Conservation (phyloP, 352 stramenopile genomes). For the Paralagenidium karlingii region DNA sequence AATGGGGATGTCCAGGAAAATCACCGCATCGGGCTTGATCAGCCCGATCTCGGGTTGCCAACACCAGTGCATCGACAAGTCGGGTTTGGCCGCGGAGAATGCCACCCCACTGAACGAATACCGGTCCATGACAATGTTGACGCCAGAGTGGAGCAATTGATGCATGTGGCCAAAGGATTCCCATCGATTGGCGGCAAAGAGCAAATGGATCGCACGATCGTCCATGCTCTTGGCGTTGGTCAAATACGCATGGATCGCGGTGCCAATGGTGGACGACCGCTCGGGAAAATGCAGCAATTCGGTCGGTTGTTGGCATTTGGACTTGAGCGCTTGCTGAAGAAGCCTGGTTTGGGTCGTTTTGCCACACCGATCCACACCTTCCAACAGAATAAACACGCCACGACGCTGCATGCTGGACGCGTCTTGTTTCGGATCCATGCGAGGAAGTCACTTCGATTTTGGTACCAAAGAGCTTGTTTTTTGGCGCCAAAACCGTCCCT, state of each 20-base stretch:
- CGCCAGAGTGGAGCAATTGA: conserved; percentile 54
- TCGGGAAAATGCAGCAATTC: conserved; percentile 74
- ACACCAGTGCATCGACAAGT: conserved; percentile 95
- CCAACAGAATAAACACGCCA: conserved; percentile 97
- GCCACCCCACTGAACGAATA: conserved; percentile 97
- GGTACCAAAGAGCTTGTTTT: no score
- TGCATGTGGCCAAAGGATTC: conserved; percentile 82
- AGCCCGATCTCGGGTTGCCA: conserved; percentile 94
- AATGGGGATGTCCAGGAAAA: conserved; percentile 95
- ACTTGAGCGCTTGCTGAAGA: conserved; percentile 55
- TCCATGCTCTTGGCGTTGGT: conserved; percentile 84
- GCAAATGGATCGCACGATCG: conserved; percentile 96
- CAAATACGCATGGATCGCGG: conserved; percentile 97
- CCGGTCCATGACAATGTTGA: conserved; percentile 94
- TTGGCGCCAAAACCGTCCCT: no score
- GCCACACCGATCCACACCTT: conserved; percentile 97
- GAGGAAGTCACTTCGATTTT: no score
- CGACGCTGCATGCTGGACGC: no score
- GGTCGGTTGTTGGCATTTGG: conserved; percentile 6
- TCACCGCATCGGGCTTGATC: conserved; percentile 92
- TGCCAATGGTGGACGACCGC: conserved; percentile 85
- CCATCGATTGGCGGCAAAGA: conserved; percentile 99
- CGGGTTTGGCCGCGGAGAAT: conserved; percentile 95
- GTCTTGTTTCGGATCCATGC: no score
- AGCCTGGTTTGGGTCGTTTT: conserved; percentile 98